Base-by-base conservation (phyloP, 805 yeast species). In the Wickerhamiella qilinensis region DNA sequence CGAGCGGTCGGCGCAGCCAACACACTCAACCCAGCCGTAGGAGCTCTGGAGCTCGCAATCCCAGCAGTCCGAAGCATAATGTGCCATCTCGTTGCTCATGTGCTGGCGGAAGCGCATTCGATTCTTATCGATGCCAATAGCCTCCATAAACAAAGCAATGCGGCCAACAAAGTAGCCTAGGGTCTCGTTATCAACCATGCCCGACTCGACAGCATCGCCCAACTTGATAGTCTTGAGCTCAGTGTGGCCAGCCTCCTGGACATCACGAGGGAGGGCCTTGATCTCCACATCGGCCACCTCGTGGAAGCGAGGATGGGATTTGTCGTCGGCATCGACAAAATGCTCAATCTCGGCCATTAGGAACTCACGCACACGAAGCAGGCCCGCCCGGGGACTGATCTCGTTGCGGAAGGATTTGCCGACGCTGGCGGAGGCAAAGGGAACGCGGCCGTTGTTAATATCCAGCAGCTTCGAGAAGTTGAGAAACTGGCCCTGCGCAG, bases 1-100 rank as follows among this genome's bases (percentile, higher is more conserved):
- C 34, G 94, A 82, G 68, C 99, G 77, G 65, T 91, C 99, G 48
- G 99, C 99, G 68, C 97, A 91, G 50, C 99, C 99, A 58, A 91
- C 96, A 76, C 98, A 93, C 68, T 91, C 99, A 53, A 91, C 82
- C 99, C 99, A 91, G 53, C 99, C 99, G 54, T 84, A 91, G 25
- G 95, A 83, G 32, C 95, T 77, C 52, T 81, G 77, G 54, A 91
- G 69, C 68, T 91, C 99, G 48, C 94, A 96, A 65, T 91, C 99
- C 99, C 99, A 91, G 69, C 99, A 91, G 66, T 91, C 99, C 50
- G 93, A 77, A 43, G 98, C 98, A 61, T 91, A 91, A 62, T 91
- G 99, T 16, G 99, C 99, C 99, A 91, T 91, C 68, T 91, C 99
- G 59, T 91, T 91, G 51, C 77, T 70, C 93, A 91, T 77, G 65